A percentile compares a stretch with the other conserved stretches of the same genome.
Evolutionary conservation across 2,329 filamentous ascomycete genomes (phyloP).

Genomic region (Fusarium austroafricanum): DNA sequence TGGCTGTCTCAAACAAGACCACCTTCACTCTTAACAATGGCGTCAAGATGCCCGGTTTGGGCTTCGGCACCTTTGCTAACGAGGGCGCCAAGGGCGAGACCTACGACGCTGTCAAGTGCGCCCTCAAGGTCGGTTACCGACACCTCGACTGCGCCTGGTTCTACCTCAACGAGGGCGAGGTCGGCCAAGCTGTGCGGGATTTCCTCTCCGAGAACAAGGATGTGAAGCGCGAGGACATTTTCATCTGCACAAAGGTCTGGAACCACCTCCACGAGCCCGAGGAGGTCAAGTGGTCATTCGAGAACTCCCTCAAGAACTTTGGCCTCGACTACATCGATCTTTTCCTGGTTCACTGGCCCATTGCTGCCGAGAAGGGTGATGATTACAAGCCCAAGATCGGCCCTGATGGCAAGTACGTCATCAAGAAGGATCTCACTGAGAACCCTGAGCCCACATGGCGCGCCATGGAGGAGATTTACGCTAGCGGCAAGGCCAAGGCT

Average conservation of each 20-base stretch:
- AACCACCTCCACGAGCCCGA: conserved; percentile 65
- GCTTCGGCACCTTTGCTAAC: conserved; percentile 75
- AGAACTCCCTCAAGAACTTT: conserved; percentile 62
- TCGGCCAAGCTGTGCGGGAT: conserved; percentile 56
- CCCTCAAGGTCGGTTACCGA: conserved; percentile 58
- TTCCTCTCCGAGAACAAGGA: conserved; percentile 45
- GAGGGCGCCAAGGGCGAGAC: conserved; percentile 60
- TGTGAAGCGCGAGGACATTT: conserved; percentile 53
- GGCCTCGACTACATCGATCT: conserved; percentile 65
- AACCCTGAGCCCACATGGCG: conserved; percentile 62
- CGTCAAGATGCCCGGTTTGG: conserved; percentile 70
- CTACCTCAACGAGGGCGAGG: conserved; percentile 59
- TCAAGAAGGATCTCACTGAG: conserved; percentile 58
- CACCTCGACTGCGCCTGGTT: conserved; percentile 62
- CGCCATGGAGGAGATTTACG: conserved; percentile 64
- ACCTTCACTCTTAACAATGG: conserved; percentile 62
- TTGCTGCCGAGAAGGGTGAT: conserved; percentile 57
- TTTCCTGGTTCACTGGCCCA: conserved; percentile 63
- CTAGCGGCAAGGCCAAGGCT: conserved; percentile 54
- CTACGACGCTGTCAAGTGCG: conserved; percentile 53
- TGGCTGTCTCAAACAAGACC: conserved; percentile 45
- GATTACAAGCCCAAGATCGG: conserved; percentile 58
- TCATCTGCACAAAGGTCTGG: conserved; percentile 71
- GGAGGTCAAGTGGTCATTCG: conserved; percentile 60
- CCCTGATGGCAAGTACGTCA: conserved; percentile 59